Percentiles rank a stretch among this genome's conserved stretches.
These are phyloP conservation scores for Parmelia sp. DNA, from an alignment of 495 filamentous ascomycete genomes.

Conservation along the genomic window DNA sequence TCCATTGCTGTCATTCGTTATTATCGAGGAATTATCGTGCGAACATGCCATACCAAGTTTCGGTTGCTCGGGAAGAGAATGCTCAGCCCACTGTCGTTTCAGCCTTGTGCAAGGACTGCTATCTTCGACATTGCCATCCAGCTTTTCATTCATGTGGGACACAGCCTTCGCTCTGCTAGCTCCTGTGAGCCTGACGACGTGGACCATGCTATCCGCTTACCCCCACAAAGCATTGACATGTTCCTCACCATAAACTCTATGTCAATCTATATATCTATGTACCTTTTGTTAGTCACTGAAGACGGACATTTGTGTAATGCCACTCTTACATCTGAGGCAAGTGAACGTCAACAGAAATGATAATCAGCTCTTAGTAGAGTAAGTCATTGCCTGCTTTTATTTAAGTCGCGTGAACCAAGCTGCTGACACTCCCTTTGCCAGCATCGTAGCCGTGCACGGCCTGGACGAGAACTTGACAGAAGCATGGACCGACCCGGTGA, in stretches of 20 bases:
- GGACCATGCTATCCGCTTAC: too few relatives aligned
- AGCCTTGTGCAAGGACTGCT: neutral
- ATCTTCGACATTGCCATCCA: neutral
- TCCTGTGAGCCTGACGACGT: neutral
- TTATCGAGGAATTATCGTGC: neutral
- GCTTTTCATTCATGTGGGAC: neutral
- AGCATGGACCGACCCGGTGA: conserved; percentile 27
- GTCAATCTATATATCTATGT: neutral
- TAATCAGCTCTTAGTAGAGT: conserved; percentile 2
- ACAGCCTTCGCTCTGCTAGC: neutral
- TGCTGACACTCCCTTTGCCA: conserved; percentile 12
- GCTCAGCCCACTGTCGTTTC: neutral
- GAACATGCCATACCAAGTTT: neutral
- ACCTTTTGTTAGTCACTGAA: neutral
- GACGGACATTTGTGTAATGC: neutral
- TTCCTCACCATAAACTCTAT: neutral
- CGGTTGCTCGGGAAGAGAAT: neutral
- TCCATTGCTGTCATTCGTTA: neutral
- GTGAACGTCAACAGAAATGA: conserved; percentile 3
- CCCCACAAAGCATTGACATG: too few relatives aligned
- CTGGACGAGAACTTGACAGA: conserved; percentile 31
- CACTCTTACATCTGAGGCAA: conserved; percentile 3
- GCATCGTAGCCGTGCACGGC: conserved; percentile 38
- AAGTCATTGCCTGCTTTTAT: neutral
- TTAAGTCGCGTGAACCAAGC: neutral